phyloP scores from a whole-genome alignment of 2,329 filamentous ascomycete species.

The Neonectria neomacrospora region DNA sequence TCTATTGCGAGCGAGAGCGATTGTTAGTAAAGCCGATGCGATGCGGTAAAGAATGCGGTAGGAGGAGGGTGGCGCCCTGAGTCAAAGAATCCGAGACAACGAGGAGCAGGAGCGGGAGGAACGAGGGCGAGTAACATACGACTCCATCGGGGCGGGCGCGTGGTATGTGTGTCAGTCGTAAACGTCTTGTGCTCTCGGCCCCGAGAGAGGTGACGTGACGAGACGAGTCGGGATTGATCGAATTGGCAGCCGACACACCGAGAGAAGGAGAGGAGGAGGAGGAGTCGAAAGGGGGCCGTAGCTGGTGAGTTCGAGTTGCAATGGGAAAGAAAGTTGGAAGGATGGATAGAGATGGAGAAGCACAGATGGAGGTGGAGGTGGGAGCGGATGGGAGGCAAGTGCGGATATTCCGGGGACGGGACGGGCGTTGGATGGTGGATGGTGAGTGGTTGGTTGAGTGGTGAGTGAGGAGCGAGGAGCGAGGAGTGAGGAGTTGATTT shows the following conservation, averaged over 20 bases:
- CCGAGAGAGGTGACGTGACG: conserved; percentile 43
- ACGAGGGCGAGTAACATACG: conserved; percentile 42
- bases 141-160: conserved; percentile 44
- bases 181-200: conserved; percentile 41
- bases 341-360: conserved; percentile 10
- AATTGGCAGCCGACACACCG: conserved; percentile 26
- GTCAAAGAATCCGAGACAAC: conserved; percentile 31
- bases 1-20: conserved; percentile 49
- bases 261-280: conserved; percentile 13
- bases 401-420: conserved; percentile 31
- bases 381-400: conserved; percentile 16
- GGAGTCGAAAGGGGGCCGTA: conserved; percentile 1
- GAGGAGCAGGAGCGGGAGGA: conserved; percentile 6
- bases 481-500: too few relatives aligned
- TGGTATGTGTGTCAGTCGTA: conserved; percentile 39
- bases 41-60: conserved; percentile 9
- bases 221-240: conserved; percentile 27
- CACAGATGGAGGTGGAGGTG: conserved; percentile 11
- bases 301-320: conserved; percentile 1
- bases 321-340: conserved; percentile 8
- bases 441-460: background rate
- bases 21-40: conserved; percentile 25
- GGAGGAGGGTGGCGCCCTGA: conserved; percentile 26
- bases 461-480: too few relatives aligned
- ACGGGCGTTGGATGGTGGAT: background rate